These are phyloP conservation scores for Schwanniomyces etchellsii DNA, from an alignment of 1,139 yeast genomes.

Conservation along the genomic window DNA sequence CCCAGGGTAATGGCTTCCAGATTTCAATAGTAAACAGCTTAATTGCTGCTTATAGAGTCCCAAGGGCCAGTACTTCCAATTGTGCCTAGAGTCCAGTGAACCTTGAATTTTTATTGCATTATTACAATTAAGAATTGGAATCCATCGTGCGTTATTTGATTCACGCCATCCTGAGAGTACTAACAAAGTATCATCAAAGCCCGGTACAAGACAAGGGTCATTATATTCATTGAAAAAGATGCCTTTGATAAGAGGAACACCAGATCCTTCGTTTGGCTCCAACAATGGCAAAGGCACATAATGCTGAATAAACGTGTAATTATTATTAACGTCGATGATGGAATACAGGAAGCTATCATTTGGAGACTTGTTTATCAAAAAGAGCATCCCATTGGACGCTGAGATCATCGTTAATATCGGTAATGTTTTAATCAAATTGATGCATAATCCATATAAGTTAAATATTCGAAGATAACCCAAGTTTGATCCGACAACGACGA, in stretches of 20 bases:
- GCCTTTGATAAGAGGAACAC: slow-evolving; percentile 48
- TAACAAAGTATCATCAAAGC: slow-evolving; percentile 60
- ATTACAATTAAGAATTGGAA: slow-evolving; percentile 71
- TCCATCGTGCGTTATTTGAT: slow-evolving; percentile 75
- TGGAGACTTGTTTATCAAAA: slow-evolving; percentile 28
- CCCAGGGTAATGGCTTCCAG: slow-evolving; percentile 46
- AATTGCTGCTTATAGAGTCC: slow-evolving; percentile 68
- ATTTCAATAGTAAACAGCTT: slow-evolving; percentile 70
- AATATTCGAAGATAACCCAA: slow-evolving; percentile 37
- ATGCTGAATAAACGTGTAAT: slow-evolving; percentile 36
- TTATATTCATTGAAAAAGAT: slow-evolving; percentile 79
- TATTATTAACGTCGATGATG: slow-evolving; percentile 30
- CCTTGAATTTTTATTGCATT: slow-evolving; percentile 52
- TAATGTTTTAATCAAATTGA: slow-evolving; percentile 31
- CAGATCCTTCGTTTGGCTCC: slow-evolving; percentile 8
- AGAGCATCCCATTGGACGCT: slow-evolving; percentile 25
- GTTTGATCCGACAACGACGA: slow-evolving; percentile 37
- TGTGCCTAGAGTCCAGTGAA: slow-evolving; percentile 37
- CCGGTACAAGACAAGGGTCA: slow-evolving; percentile 83
- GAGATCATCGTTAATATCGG: slow-evolving; percentile 37
- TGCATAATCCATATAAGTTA: slow-evolving; percentile 37
- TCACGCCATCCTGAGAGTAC: slow-evolving; percentile 76
- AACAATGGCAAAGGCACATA: slow-evolving; percentile 34
- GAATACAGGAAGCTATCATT: slow-evolving; percentile 29
- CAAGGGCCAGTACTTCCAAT: slow-evolving; percentile 80